A percentile compares a stretch with the other conserved stretches of the same genome.
These are phyloP conservation scores for Leccinum subrobustum DNA, from an alignment of 1,284 basidiomycete species.

Conservation along the genomic window DNA sequence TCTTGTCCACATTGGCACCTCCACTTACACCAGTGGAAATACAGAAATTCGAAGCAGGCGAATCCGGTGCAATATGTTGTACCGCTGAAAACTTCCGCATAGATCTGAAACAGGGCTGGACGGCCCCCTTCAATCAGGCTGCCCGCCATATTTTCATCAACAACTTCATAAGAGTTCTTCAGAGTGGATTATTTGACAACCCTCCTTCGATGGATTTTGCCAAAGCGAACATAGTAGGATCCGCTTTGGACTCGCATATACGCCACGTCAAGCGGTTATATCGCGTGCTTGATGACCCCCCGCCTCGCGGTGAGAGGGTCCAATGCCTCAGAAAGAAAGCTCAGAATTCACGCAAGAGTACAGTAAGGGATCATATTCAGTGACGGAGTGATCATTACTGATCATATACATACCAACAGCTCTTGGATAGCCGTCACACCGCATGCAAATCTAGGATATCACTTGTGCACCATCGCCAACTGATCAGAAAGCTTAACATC, in stretches of 20 bases:
- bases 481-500: background rate
- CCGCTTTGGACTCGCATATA: background rate
- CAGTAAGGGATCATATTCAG: background rate
- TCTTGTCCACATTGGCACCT: background rate
- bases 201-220: background rate
- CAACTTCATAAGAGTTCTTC: background rate
- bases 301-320: background rate
- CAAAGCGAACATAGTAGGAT: background rate
- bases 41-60: background rate
- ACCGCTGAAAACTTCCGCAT: background rate
- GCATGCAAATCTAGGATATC: background rate
- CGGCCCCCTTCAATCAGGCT: background rate
- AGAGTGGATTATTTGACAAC: background rate
- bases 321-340: background rate
- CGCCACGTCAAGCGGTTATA: background rate
- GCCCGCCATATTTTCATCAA: background rate
- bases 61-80: background rate
- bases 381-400: background rate
- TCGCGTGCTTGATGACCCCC: background rate
- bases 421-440: background rate
- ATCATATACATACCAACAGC: background rate
- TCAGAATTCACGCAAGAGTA: background rate
- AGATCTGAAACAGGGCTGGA: background rate
- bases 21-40: background rate
- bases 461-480: background rate